These are phyloP conservation scores for Suhomyces kilbournensis DNA, from an alignment of 805 yeast species.

Conservation along the genomic window DNA sequence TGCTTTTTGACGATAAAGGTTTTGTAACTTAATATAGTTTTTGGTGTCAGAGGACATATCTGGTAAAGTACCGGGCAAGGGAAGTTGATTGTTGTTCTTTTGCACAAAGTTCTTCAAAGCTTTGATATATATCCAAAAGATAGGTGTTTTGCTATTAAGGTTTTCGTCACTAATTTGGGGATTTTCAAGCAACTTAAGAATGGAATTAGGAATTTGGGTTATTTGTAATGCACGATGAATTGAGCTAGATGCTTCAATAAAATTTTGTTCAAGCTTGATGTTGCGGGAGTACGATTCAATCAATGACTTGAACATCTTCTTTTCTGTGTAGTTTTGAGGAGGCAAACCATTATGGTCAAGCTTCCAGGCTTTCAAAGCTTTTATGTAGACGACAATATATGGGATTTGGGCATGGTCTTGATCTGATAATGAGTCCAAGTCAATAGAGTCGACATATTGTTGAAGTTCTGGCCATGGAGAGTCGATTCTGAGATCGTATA, in stretches of 20 bases:
- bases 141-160: conserved; percentile 16
- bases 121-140: conserved; percentile 61
- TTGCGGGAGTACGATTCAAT: conserved; percentile 41
- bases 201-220: conserved; percentile 32
- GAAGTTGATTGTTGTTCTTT: conserved; percentile 43
- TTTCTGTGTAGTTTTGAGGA: conserved; percentile 41
- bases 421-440: conserved; percentile 44
- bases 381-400: conserved; percentile 57
- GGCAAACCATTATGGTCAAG: conserved; percentile 22
- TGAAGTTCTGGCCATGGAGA: conserved; percentile 70
- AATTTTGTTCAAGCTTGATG: conserved; percentile 50
- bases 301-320: conserved; percentile 35
- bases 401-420: conserved; percentile 62
- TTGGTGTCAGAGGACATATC: conserved; percentile 84
- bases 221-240: conserved; percentile 36
- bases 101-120: conserved; percentile 53
- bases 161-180: conserved; percentile 17
- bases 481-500: conserved; percentile 66
- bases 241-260: conserved; percentile 35
- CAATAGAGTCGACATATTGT: conserved; percentile 48
- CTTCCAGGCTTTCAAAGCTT: conserved; percentile 48
- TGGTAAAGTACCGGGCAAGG: conserved; percentile 72
- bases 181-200: conserved; percentile 20
- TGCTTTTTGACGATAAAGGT: conserved; percentile 57
- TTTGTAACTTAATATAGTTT: conserved; percentile 56